Percentiles rank a stretch among this genome's conserved stretches.
Conservation (phyloP, 176 grass and related monocot genomes). For the Oryza rufipogon region DNA sequence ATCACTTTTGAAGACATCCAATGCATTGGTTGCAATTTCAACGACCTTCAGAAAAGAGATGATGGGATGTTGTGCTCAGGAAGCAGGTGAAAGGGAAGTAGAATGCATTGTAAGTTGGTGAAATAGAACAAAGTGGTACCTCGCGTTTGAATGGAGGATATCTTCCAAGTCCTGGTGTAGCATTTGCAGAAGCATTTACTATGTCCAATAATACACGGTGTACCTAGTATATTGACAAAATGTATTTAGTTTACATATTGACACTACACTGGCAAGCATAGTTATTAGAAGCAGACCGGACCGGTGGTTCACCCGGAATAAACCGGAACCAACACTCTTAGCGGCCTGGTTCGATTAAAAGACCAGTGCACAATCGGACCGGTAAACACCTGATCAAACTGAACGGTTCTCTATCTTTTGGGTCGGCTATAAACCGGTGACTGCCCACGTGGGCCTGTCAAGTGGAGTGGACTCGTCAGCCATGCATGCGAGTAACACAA, state of each 20-base stretch:
- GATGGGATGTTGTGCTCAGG: conserved; percentile 31
- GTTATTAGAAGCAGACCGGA: too few species aligned
- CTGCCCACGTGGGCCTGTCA: too few species aligned
- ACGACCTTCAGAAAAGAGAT: conserved; percentile 70
- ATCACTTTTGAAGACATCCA: conserved; percentile 87
- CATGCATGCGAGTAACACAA: too few species aligned
- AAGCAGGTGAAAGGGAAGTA: conserved; percentile 38
- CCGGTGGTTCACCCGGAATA: too few species aligned
- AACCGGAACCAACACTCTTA: too few species aligned
- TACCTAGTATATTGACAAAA: conserved; percentile 56
- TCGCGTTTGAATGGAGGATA: conserved; percentile 96
- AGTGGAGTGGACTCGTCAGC: too few species aligned
- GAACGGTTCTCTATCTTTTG: too few species aligned
- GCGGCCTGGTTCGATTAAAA: too few species aligned
- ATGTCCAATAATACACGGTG: conserved; percentile 92
- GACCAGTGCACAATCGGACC: too few species aligned
- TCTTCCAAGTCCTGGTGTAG: conserved; percentile 89
- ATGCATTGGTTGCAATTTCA: conserved; percentile 79
- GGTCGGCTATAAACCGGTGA: too few species aligned
- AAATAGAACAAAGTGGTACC: conserved; percentile 52
- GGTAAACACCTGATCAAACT: too few species aligned
- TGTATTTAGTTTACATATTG: conserved; percentile 34
- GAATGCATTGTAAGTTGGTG: neutral
- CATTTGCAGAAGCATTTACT: conserved; percentile 89
- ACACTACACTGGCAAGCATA: conserved; percentile 12